phyloP scores from a whole-genome alignment of 768 basidiomycete species.

The Lepiota brunneoincarnata region DNA sequence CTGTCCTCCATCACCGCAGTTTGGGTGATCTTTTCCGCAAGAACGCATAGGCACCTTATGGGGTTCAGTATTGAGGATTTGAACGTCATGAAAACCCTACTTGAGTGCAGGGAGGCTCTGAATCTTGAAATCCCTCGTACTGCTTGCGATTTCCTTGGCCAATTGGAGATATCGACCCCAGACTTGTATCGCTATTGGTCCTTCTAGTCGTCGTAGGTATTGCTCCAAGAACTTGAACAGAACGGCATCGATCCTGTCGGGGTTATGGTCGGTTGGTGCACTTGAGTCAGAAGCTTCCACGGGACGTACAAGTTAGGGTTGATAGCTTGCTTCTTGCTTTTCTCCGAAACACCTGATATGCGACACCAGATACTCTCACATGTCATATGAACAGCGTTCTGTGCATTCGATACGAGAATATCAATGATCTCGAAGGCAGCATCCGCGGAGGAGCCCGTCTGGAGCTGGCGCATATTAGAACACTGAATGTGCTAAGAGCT shows the following conservation, averaged over 20 bases:
- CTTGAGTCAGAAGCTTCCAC: not conserved
- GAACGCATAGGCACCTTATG: slow-evolving; percentile 66
- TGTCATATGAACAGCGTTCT: slow-evolving; percentile 83
- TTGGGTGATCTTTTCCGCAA: slow-evolving; percentile 83
- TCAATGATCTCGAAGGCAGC: slow-evolving; percentile 83
- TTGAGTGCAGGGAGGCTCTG: slow-evolving; percentile 72
- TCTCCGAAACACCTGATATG: slow-evolving; percentile 53
- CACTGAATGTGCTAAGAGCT: not conserved
- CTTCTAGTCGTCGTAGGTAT: slow-evolving; percentile 81
- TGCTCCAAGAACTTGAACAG: slow-evolving; percentile 88
- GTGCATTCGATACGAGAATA: slow-evolving; percentile 78
- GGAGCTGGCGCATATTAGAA: slow-evolving; percentile 22
- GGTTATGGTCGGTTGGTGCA: slow-evolving; percentile 3
- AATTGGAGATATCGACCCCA: slow-evolving; percentile 81
- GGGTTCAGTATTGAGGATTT: too few species aligned
- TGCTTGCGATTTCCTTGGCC: slow-evolving; percentile 71
- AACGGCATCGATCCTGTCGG: slow-evolving; percentile 58
- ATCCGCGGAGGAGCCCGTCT: slow-evolving; percentile 37
- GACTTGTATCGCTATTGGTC: slow-evolving; percentile 89
- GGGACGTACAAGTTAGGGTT: slow-evolving; percentile 65
- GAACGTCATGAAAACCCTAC: slow-evolving; percentile 34
- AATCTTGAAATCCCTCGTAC: slow-evolving; percentile 63
- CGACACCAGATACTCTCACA: slow-evolving; percentile 79
- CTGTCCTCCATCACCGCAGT: slow-evolving; percentile 92
- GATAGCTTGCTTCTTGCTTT: slow-evolving; percentile 54